A percentile compares a stretch with the other conserved stretches of the same genome.
These are phyloP conservation scores for Pleodorina starrii DNA, from an alignment of 139 green algal species.

Conservation along the genomic window DNA sequence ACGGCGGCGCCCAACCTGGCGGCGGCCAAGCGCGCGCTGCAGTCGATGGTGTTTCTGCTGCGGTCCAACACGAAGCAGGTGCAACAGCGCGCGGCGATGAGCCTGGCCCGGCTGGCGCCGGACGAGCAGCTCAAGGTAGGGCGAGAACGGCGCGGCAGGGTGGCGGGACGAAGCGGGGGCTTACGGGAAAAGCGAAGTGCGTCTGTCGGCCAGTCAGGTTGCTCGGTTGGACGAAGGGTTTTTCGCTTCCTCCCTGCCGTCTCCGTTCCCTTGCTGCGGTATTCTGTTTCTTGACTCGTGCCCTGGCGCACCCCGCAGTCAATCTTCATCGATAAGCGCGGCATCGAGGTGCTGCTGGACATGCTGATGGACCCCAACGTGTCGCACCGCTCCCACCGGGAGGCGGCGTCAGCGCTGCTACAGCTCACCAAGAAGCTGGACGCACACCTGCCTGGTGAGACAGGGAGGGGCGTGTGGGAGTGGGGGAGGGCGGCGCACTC, in stretches of 20 bases:
- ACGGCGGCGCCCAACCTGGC: constrained; percentile 17
- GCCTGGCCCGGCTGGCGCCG: constrained; percentile 86
- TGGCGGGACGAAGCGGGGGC: not conserved
- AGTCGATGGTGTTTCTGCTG: constrained; percentile 85
- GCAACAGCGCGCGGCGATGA: constrained; percentile 80
- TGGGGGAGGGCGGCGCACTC: no score
- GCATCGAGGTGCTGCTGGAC: constrained; percentile 90
- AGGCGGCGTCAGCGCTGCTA: constrained; percentile 81
- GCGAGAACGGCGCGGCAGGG: not conserved
- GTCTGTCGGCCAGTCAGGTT: not conserved
- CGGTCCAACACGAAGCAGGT: constrained; percentile 68
- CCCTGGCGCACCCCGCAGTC: constrained; percentile 4
- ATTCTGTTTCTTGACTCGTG: not conserved
- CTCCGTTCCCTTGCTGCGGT: not conserved
- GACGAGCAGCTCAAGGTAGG: constrained; percentile 72
- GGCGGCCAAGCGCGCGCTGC: constrained; percentile 57
- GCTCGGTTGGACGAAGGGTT: not conserved
- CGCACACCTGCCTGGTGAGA: constrained; percentile 62
- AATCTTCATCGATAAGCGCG: constrained; percentile 59
- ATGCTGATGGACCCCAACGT: constrained; percentile 76
- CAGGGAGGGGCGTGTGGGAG: not conserved
- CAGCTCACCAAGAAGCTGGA: constrained; percentile 86
- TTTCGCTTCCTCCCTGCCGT: not conserved
- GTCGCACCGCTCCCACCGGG: constrained; percentile 56
- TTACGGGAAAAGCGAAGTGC: not conserved